Conservation (phyloP, 2,329 filamentous ascomycete genomes). For the Neofusicoccum ribis region DNA sequence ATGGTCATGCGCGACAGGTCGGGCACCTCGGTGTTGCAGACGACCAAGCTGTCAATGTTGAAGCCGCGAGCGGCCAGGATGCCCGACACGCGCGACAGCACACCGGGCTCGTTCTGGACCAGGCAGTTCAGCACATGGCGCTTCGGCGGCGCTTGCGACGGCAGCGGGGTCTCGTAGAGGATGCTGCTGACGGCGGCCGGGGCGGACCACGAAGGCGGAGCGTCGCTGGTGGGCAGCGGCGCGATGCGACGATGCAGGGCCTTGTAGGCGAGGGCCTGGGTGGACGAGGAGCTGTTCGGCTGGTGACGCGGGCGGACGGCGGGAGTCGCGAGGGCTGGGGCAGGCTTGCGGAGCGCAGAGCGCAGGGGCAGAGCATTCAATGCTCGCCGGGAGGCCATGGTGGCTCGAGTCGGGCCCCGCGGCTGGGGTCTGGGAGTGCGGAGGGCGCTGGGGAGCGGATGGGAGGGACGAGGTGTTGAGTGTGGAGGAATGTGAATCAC, state of each 20-base stretch:
- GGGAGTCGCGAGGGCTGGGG: constrained; percentile 24
- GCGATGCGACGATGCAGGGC: constrained; percentile 87
- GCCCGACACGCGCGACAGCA: constrained; percentile 92
- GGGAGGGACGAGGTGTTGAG: not conserved
- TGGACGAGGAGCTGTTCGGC: constrained; percentile 63
- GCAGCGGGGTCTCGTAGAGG: constrained; percentile 93
- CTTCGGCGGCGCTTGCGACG: constrained; percentile 81
- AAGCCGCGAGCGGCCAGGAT: constrained; percentile 95
- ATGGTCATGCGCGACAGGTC: constrained; percentile 99
- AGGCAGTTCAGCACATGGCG: constrained; percentile 97
- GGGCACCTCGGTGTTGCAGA: constrained; percentile 96
- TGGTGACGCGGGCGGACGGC: constrained; percentile 32
- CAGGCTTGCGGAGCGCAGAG: constrained; percentile 24
- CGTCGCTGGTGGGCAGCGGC: constrained; percentile 74
- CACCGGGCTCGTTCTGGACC: constrained; percentile 98
- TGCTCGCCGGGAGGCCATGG: constrained; percentile 46
- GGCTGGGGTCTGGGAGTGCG: not conserved
- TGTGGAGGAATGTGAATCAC: constrained; percentile 17
- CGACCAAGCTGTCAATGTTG: constrained; percentile 98
- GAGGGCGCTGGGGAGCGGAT: not conserved
- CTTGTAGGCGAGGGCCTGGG: constrained; percentile 95
- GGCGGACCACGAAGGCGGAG: constrained; percentile 79
- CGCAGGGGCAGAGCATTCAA: constrained; percentile 39
- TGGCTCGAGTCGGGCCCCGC: constrained; percentile 19
- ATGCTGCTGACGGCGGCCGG: constrained; percentile 97